Conservation (phyloP, 495 filamentous ascomycete genomes). For the Pyrenula massariospora region DNA sequence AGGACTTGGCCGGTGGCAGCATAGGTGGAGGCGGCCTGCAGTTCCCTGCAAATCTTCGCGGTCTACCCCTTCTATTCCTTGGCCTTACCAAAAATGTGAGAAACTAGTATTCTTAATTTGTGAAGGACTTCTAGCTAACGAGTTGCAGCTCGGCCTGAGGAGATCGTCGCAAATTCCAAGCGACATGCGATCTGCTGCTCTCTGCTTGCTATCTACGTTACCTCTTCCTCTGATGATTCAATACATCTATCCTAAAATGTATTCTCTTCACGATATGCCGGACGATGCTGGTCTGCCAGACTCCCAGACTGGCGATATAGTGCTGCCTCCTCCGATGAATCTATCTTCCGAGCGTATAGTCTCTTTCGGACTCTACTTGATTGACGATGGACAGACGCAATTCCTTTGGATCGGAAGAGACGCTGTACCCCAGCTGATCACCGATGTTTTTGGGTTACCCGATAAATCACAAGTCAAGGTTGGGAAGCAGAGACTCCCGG, state of each 20-base stretch:
- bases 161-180: slow-evolving; percentile 94
- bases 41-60: slow-evolving; percentile 85
- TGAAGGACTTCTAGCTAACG: slow-evolving; percentile 10
- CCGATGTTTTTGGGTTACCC: slow-evolving; percentile 78
- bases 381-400: slow-evolving; percentile 94
- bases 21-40: slow-evolving; percentile 87
- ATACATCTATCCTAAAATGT: slow-evolving; percentile 91
- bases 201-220: slow-evolving; percentile 85
- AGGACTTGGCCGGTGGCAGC: slow-evolving; percentile 91
- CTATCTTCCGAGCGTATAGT: slow-evolving; percentile 78
- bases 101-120: background rate
- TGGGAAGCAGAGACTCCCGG: slow-evolving; percentile 76
- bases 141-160: slow-evolving; percentile 66
- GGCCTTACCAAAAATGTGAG: slow-evolving; percentile 87
- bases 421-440: slow-evolving; percentile 76
- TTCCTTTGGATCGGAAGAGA: slow-evolving; percentile 96
- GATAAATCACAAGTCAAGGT: slow-evolving; percentile 76
- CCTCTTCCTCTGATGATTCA: slow-evolving; percentile 87
- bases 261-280: slow-evolving; percentile 97
- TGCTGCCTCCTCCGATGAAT: slow-evolving; percentile 75
- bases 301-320: slow-evolving; percentile 71
- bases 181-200: slow-evolving; percentile 86
- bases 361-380: slow-evolving; percentile 92
- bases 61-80: slow-evolving; percentile 79
- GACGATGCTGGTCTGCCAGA: slow-evolving; percentile 81